Evolutionary conservation across 805 yeast genomes (phyloP).

Genomic region (Metschnikowia amazonensis): DNA sequence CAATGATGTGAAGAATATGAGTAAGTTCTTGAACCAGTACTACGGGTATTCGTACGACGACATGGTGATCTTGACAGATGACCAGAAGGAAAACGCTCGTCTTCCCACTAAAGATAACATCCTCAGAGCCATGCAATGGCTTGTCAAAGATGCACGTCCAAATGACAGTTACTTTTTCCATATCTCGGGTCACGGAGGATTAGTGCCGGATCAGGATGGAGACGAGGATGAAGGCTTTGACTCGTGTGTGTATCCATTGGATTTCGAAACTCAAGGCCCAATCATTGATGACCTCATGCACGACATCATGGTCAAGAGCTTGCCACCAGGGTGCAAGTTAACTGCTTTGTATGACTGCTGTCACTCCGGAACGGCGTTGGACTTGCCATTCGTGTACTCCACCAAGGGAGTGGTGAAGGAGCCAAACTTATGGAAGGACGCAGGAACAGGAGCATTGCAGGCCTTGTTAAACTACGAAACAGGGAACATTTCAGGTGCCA

Average conservation of each 20-base stretch:
- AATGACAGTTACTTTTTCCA: conserved; percentile 80
- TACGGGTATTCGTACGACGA: conserved; percentile 51
- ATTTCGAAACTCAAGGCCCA: conserved; percentile 62
- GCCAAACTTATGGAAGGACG: conserved; percentile 72
- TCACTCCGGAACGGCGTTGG: conserved; percentile 81
- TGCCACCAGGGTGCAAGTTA: conserved; percentile 69
- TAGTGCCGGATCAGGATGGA: conserved; percentile 61
- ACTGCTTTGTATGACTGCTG: conserved; percentile 84
- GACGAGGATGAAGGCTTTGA: conserved; percentile 75
- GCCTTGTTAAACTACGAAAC: conserved; percentile 22
- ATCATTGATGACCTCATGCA: conserved; percentile 75
- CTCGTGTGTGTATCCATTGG: conserved; percentile 71
- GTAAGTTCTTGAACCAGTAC: conserved; percentile 31
- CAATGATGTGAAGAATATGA: conserved; percentile 65
- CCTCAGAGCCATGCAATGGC: conserved; percentile 77
- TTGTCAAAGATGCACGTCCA: conserved; percentile 66
- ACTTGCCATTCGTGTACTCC: conserved; percentile 75
- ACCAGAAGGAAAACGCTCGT: conserved; percentile 40
- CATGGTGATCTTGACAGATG: conserved; percentile 60
- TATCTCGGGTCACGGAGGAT: conserved; percentile 87
- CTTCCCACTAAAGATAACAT: conserved; percentile 70
- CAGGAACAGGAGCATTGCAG: conserved; percentile 59
- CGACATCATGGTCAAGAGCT: conserved; percentile 61
- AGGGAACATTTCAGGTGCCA: conserved; percentile 37
- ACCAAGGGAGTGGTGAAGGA: conserved; percentile 82